Evolutionary conservation across 2,329 filamentous ascomycete genomes (phyloP), one percentile per base, ranked within the genome.

Genomic region (Tricladium varicosporioides): DNA sequence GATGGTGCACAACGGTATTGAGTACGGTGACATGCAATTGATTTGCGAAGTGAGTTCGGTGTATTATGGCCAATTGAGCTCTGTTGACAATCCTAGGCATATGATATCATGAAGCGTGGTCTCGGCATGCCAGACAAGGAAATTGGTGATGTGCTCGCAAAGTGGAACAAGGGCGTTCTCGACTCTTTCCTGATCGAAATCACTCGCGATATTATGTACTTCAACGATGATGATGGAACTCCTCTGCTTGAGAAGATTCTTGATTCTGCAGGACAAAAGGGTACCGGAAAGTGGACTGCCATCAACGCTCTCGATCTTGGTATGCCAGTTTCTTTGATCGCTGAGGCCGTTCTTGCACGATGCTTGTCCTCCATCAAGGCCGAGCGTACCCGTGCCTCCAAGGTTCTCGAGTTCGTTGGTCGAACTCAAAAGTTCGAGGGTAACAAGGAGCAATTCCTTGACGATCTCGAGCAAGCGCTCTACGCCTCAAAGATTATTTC

Each of bases 1-100:
- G 90, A 99, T 99, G 94, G 94, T 99, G 64, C 94, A 99, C 88
- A 99, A 99, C 80, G 94, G 94, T 85, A 99, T 99, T 71, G 94
- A 99, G 82, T 99, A 99, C 76, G 94, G 94, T 86, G 94, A 99
- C 81, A 99, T 99, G 94, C 94, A 99, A 84, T 85, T 99, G 72
- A 99, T 99, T 76, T 95, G 89, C 79, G 94, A 99, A 87, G 93
- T 96, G 79, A 70, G 84, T 48, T 18, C 13, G 5, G 14, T 32
- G 8, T n/a, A 10, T 19, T 11, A 9, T n/a, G 7, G 14, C 2
- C 19, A 42, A 5, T 45, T 19, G 7, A 10, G n/a, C 31, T 16
- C 32, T 14, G 32, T 62, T 68, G 58, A 69, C 48, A 44, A 27
- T 16, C 19, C 7, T 68, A 97, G 93, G 94, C 94, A 70, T 99